phyloP scores from a whole-genome alignment of 108 stramenopile species.

The Cyclotella choctawhatcheeana region DNA sequence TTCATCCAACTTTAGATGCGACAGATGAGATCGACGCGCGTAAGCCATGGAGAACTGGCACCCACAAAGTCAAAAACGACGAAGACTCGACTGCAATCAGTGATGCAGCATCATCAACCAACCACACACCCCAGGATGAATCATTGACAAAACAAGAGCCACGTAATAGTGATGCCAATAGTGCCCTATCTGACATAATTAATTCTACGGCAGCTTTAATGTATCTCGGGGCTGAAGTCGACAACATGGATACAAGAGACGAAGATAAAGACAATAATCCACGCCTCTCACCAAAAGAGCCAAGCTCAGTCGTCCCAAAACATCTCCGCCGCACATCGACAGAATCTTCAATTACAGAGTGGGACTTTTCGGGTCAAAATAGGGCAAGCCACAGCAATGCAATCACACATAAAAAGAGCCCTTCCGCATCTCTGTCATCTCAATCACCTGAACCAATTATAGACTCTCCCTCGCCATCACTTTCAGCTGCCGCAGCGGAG shows the following conservation, averaged over 20 bases:
- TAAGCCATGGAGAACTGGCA: slow-evolving; percentile 39
- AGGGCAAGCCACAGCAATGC: neutral
- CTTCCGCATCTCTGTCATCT: neutral
- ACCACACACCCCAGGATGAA: neutral
- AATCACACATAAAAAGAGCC: neutral
- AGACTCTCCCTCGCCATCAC: neutral
- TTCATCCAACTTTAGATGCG: neutral
- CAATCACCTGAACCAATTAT: neutral
- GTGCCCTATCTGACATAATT: slow-evolving; percentile 27
- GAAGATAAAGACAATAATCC: neutral
- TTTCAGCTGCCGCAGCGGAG: neutral
- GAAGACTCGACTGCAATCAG: neutral
- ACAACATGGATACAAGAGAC: neutral
- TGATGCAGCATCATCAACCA: slow-evolving; percentile 2
- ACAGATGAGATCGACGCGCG: slow-evolving; percentile 30
- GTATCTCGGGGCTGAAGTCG: slow-evolving; percentile 24
- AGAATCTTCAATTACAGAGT: slow-evolving; percentile 28
- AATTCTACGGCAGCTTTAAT: slow-evolving; percentile 34
- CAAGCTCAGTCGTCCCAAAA: neutral
- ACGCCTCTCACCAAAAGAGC: neutral
- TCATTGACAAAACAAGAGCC: neutral
- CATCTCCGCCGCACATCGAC: slow-evolving; percentile 12
- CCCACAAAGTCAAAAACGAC: neutral
- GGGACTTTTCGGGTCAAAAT: slow-evolving; percentile 26
- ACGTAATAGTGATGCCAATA: slow-evolving; percentile 25